Evolutionary conservation across 2,329 filamentous ascomycete species (phyloP), one percentile per base, ranked within the genome.

Genomic region (Xylaria sp.): DNA sequence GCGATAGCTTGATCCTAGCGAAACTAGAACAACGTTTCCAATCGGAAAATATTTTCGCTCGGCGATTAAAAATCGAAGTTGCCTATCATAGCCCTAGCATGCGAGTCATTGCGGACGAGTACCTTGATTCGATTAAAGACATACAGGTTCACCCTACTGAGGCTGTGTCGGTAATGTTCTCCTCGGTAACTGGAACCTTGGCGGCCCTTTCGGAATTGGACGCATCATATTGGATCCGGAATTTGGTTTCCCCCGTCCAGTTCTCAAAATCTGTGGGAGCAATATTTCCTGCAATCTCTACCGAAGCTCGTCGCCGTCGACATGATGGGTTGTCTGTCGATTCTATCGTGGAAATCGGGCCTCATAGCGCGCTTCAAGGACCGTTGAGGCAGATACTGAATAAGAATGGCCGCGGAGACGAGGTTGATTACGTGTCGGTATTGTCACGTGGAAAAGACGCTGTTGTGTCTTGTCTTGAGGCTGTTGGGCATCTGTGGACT

Each of bases 71-170:
- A 5, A 74, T 79, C 3, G 65, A 70, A 2, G 67, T 72, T 7
- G 79, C 80, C 4, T 81, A 79, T 63, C 80, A 81, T 53, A 79
- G 78, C 9, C 62, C 56, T n/a, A 74, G 78, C 34, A 80, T 81
- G 77, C n/a, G 64, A 19, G 12, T 45, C 2, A 57, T 74, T 54
- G 69, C 65, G 34, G 54, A 48, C 24, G 67, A 69, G 34, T 73
- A 66, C 58, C 55, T 56, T 32, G 19, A 48, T n/a, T 45, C 64
- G 39, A 64, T 74, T 14, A 36, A 48, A 50, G 57, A 34, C 17
- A 50, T 50, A n/a, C 24, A 34, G 34, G 32, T 19, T 21, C 27
- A 34, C 8, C 42, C 27, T 14, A 21, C 24, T 17, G 34, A 24
- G 30, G 7, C 42, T n/a, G 17, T 7, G 11, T 24, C 36, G 19